Evolutionary conservation across 768 basidiomycete species (phyloP).

Genomic region (Tylopilus sp.): DNA sequence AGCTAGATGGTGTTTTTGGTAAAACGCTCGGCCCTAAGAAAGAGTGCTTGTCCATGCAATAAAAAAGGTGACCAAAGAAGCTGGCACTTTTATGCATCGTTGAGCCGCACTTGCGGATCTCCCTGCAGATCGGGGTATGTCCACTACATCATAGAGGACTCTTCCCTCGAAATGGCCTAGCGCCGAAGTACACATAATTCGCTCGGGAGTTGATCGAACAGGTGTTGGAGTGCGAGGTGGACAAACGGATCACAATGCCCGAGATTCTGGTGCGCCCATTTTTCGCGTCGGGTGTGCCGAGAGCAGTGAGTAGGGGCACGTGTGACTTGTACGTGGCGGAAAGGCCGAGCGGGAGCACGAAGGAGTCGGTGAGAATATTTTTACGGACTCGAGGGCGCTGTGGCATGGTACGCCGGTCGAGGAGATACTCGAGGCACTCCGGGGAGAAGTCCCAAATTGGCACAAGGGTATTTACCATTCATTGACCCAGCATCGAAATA

Average conservation of each 20-base stretch:
- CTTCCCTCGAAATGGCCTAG: too few species aligned
- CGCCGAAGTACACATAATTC: too few species aligned
- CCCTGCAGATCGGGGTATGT: too few species aligned
- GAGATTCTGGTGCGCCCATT: slow-evolving; percentile 82
- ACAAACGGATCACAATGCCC: slow-evolving; percentile 75
- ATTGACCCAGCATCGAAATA: slow-evolving; percentile 78
- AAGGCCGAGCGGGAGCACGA: slow-evolving; percentile 56
- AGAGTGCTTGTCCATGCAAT: too few species aligned
- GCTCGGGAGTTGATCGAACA: slow-evolving; percentile 70
- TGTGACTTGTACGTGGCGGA: slow-evolving; percentile 68
- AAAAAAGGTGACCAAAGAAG: too few species aligned
- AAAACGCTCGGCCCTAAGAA: too few species aligned
- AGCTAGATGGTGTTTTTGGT: too few species aligned
- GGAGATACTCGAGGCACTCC: slow-evolving; percentile 67
- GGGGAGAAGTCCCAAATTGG: slow-evolving; percentile 72
- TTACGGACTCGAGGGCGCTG: slow-evolving; percentile 86
- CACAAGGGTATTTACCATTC: slow-evolving; percentile 95
- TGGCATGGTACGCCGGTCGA: slow-evolving; percentile 81
- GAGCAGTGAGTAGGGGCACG: slow-evolving; percentile 38
- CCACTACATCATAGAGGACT: too few species aligned
- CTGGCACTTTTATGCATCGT: too few species aligned
- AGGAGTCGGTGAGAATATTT: slow-evolving; percentile 86
- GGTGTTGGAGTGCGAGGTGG: slow-evolving; percentile 78
- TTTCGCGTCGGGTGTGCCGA: slow-evolving; percentile 54
- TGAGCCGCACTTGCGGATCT: too few species aligned